Percentiles rank a stretch among this genome's conserved stretches.
Conservation (phyloP, 208 protist species). For the Trypanosoma grayi region DNA sequence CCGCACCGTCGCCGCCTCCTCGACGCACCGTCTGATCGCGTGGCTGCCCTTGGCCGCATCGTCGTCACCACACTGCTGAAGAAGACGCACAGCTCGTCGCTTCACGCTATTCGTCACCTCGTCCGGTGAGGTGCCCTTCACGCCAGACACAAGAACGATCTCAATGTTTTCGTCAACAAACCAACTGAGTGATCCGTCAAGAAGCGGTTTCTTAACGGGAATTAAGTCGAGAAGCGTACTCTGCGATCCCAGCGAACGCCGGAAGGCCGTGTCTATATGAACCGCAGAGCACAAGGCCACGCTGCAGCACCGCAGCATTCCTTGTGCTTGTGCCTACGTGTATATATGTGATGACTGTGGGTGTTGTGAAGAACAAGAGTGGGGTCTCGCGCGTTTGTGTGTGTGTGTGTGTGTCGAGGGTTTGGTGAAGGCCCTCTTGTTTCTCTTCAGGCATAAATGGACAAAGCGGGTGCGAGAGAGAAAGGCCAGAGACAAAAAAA, state of each 20-base stretch:
- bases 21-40: conserved; percentile 1
- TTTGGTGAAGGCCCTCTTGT: no score
- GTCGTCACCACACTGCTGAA: conserved; percentile 17
- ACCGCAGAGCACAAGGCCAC: conserved; percentile 5
- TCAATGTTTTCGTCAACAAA: conserved; percentile 25
- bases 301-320: conserved; percentile 15
- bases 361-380: no score
- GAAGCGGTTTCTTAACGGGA: conserved; percentile 26
- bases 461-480: no score
- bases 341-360: conserved; percentile 2
- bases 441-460: no score
- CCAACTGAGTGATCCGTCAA: conserved; percentile 29
- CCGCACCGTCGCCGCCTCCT: neutral
- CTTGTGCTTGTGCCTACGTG: neutral
- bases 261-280: conserved; percentile 13
- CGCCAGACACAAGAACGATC: conserved; percentile 26
- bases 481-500: neutral
- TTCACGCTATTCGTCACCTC: conserved; percentile 19
- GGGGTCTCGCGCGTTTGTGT: no score
- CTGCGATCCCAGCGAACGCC: conserved; percentile 16
- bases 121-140: conserved; percentile 18
- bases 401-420: no score
- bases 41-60: conserved; percentile 20
- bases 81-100: conserved; percentile 5
- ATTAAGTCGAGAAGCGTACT: conserved; percentile 23